These are phyloP conservation scores for Ceratobasidium sp. DNA, from an alignment of 1,284 basidiomycete species.

Conservation along the genomic window DNA sequence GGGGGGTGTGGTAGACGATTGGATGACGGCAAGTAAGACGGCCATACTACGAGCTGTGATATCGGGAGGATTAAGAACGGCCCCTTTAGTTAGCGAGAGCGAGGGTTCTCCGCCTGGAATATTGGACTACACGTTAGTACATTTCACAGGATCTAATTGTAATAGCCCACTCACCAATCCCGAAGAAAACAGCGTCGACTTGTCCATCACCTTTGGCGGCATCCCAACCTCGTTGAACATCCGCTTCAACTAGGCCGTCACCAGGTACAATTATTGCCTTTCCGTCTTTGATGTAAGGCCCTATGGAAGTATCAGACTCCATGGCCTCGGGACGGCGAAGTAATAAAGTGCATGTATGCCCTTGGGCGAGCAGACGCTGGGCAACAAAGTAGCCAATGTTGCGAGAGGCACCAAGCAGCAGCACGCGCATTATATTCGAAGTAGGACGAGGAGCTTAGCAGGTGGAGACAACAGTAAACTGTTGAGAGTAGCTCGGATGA, in stretches of 20 bases:
- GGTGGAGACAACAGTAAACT: neutral
- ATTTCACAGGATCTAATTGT: neutral
- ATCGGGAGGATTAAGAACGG: conserved; percentile 62
- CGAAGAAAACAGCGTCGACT: conserved; percentile 66
- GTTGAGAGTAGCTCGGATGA: neutral
- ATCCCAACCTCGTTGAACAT: conserved; percentile 64
- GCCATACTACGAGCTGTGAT: conserved; percentile 66
- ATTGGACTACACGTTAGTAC: conserved; percentile 9
- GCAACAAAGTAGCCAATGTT: conserved; percentile 73
- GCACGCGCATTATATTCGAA: conserved; percentile 57
- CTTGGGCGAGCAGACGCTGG: conserved; percentile 64
- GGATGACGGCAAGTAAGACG: conserved; percentile 63
- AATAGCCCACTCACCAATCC: conserved; percentile 62
- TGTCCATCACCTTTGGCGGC: conserved; percentile 56
- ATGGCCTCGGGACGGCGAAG: conserved; percentile 63
- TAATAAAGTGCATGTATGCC: conserved; percentile 67
- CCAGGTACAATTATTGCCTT: conserved; percentile 65
- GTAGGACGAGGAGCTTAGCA: neutral
- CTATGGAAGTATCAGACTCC: conserved; percentile 63
- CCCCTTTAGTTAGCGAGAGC: conserved; percentile 62
- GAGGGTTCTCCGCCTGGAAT: conserved; percentile 59
- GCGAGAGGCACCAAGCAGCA: conserved; percentile 71
- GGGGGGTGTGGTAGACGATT: conserved; percentile 56
- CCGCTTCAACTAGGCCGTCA: conserved; percentile 64
- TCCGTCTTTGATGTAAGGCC: conserved; percentile 61